Base-by-base conservation (phyloP, 768 basidiomycete species). In the Basidioascus undulatus region DNA sequence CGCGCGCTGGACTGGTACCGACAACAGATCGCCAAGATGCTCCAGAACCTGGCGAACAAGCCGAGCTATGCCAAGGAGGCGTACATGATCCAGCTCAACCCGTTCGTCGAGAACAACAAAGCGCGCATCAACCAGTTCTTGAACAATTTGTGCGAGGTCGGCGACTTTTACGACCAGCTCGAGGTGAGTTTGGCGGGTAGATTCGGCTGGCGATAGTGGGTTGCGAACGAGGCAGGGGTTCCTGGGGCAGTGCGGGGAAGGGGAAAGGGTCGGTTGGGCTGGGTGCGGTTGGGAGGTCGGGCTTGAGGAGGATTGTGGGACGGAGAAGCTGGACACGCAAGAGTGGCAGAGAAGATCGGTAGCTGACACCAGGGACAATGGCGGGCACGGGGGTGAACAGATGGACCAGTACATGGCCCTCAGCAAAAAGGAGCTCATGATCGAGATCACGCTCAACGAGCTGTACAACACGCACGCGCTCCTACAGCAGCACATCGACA, bases 321-420 rank as follows among this genome's bases (percentile, higher is more conserved):
- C n/a, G n/a, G n/a, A n/a, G n/a, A n/a, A n/a, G n/a, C n/a, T n/a
- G n/a, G n/a, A n/a, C n/a, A n/a, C n/a, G n/a, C n/a, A n/a, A n/a
- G n/a, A n/a, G n/a, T n/a, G n/a, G n/a, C n/a, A n/a, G n/a, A n/a
- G n/a, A n/a, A n/a, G n/a, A n/a, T n/a, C n/a, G n/a, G n/a, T n/a
- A n/a, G n/a, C n/a, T n/a, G n/a, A n/a, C n/a, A n/a, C n/a, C n/a
- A n/a, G n/a, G n/a, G n/a, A 18, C 10, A n/a, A 13, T 30, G 21
- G 13, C 35, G 16, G n/a, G 16, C n/a, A 33, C 27, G 6, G 13
- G 4, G 34, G 9, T 41, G 6, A 21, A 3, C 49, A 92, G 89
- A 89, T 96, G 76, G 92, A 98, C 61, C 92, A 96, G 65, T 98
- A 98, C 59, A 94, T 98, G 86, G 92, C 92, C 8, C 64, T 98